These are phyloP conservation scores for Umbelopsis sp. DNA, from an alignment of 371 early-diverging fungal species.

Conservation along the genomic window DNA sequence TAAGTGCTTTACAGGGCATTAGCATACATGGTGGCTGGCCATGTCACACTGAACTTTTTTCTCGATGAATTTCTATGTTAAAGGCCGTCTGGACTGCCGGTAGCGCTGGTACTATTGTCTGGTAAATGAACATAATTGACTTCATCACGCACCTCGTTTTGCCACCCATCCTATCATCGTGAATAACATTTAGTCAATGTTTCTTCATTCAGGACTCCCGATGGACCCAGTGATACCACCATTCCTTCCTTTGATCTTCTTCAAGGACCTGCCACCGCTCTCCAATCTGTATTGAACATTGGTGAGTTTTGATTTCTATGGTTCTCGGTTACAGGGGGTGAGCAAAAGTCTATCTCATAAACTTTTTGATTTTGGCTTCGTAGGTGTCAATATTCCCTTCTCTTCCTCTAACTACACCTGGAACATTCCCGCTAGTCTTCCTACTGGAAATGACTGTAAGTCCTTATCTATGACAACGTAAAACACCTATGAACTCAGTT, in stretches of 20 bases:
- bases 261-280: constrained; percentile 16
- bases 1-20: neutral
- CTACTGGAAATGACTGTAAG: constrained; percentile 51
- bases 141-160: too few relatives aligned
- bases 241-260: constrained; percentile 20
- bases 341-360: too few relatives aligned
- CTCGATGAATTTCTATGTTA: neutral
- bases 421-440: constrained; percentile 36
- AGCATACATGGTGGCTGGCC: neutral
- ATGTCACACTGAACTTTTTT: neutral
- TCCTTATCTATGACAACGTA: constrained; percentile 7
- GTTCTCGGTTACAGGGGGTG: too few relatives aligned
- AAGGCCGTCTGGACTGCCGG: constrained; percentile 23
- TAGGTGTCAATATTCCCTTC: constrained; percentile 38
- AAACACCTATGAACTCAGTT: too few relatives aligned
- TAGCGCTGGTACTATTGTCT: constrained; percentile 4
- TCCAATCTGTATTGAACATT: constrained; percentile 22
- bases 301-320: too few relatives aligned
- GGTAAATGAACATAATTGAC: neutral
- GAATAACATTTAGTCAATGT: too few relatives aligned
- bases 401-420: constrained; percentile 35
- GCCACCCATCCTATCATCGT: too few relatives aligned
- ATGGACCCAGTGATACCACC: constrained; percentile 9
- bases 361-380: too few relatives aligned
- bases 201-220: constrained; percentile 3